A percentile compares a stretch with the other conserved stretches of the same genome.
phyloP scores from a whole-genome alignment of 148 eudicot species.

The Drosera capensis region DNA sequence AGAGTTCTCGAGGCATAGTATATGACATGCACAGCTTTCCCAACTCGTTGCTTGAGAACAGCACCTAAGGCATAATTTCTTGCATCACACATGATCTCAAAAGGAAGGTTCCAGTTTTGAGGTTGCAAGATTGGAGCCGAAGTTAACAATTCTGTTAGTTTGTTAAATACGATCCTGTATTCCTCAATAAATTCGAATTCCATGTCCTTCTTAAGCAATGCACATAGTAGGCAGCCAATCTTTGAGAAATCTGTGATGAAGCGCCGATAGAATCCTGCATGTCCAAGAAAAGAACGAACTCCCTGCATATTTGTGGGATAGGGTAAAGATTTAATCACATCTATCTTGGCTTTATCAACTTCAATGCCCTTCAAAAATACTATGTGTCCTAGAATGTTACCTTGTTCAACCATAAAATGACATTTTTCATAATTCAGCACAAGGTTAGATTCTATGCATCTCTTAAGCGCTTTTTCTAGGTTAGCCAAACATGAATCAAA shows the following conservation, averaged over 20 bases:
- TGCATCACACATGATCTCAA: slow-evolving; percentile 4
- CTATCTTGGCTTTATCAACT: slow-evolving; percentile 1
- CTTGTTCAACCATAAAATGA: slow-evolving; percentile 5
- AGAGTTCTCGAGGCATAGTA: neutral
- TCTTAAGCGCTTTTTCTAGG: neutral
- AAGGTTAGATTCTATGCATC: neutral
- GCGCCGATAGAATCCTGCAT: too few species aligned
- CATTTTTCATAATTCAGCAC: too few species aligned
- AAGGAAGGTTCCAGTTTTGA: slow-evolving; percentile 2
- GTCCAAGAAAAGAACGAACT: too few species aligned
- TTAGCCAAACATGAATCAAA: neutral
- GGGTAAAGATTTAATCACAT: neutral
- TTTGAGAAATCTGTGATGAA: slow-evolving; percentile 5
- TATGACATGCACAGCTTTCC: neutral
- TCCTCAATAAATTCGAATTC: slow-evolving; percentile 1
- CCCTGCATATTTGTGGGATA: neutral
- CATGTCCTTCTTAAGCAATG: slow-evolving; percentile 5
- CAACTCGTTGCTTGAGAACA: neutral
- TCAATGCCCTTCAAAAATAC: neutral
- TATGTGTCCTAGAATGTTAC: neutral
- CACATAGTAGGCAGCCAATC: slow-evolving; percentile 2
- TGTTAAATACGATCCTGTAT: slow-evolving; percentile 7
- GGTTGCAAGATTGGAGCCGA: slow-evolving; percentile 1
- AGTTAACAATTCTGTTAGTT: slow-evolving; percentile 1
- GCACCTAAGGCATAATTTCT: neutral